Conservation (phyloP, 23 red algal genomes). For the Agarophyton chilense region DNA sequence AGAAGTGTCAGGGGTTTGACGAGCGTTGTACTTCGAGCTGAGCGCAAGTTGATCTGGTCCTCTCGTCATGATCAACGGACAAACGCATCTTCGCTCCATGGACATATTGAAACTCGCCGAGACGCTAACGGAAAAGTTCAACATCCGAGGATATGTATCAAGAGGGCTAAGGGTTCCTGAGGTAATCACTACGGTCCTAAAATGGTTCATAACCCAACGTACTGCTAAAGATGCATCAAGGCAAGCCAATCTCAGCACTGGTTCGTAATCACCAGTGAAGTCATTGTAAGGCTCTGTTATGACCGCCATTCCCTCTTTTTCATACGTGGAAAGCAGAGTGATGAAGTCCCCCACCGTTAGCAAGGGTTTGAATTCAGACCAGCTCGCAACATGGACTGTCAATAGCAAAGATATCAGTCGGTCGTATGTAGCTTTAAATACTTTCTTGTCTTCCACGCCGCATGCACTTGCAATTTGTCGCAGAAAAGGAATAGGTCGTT, state of each 20-base stretch:
- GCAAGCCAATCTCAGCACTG: slow-evolving; percentile 88
- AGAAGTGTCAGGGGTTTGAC: slow-evolving; percentile 74
- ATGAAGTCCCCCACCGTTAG: slow-evolving; percentile 82
- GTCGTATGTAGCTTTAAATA: slow-evolving; percentile 75
- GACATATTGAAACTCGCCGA: slow-evolving; percentile 88
- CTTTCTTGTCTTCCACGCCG: slow-evolving; percentile 65
- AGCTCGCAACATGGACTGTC: slow-evolving; percentile 80
- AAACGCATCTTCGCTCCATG: slow-evolving; percentile 86
- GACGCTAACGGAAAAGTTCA: slow-evolving; percentile 86
- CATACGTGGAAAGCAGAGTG: slow-evolving; percentile 88
- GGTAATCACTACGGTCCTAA: slow-evolving; percentile 92
- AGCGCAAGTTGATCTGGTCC: slow-evolving; percentile 93
- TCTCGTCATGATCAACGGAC: slow-evolving; percentile 89
- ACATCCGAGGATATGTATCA: slow-evolving; percentile 87
- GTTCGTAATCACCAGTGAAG: slow-evolving; percentile 82
- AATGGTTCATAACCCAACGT: slow-evolving; percentile 81
- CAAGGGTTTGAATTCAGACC: slow-evolving; percentile 80
- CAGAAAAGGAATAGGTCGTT: slow-evolving; percentile 72
- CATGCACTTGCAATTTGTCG: slow-evolving; percentile 51
- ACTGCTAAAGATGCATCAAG: slow-evolving; percentile 93
- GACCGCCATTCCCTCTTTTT: slow-evolving; percentile 79
- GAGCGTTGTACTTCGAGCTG: slow-evolving; percentile 87
- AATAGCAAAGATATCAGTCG: slow-evolving; percentile 79
- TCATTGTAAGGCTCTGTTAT: slow-evolving; percentile 98
- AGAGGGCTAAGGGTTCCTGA: slow-evolving; percentile 96